A percentile compares a stretch with the other conserved stretches of the same genome.
phyloP scores from a whole-genome alignment of 2,329 filamentous ascomycete species.

The Sporothrix pallida region DNA sequence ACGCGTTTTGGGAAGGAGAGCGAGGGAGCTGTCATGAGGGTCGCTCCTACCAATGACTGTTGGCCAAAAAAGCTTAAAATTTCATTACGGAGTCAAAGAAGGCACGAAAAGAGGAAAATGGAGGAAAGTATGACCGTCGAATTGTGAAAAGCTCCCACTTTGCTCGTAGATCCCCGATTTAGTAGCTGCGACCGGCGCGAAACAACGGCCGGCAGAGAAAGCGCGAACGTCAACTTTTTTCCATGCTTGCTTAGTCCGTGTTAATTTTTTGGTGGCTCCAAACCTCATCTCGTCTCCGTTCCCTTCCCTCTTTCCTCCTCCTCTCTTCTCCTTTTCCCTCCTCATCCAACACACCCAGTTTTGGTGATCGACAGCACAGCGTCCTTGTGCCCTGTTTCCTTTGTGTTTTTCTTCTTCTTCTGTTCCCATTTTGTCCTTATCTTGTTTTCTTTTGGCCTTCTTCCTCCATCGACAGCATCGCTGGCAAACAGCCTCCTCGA shows the following conservation, averaged over 20 bases:
- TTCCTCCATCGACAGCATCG: not conserved
- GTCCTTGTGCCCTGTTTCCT: slow-evolving; percentile 26
- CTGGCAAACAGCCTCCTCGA: not conserved
- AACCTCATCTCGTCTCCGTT: slow-evolving; percentile 6
- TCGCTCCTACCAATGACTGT: slow-evolving; percentile 7
- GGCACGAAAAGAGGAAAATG: too few species aligned
- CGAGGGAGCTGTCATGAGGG: not conserved
- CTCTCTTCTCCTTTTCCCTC: slow-evolving; percentile 19
- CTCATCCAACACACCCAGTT: slow-evolving; percentile 10
- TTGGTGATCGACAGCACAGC: slow-evolving; percentile 32
- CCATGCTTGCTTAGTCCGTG: slow-evolving; percentile 17
- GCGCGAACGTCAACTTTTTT: slow-evolving; percentile 29
- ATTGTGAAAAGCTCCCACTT: not conserved
- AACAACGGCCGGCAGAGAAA: not conserved
- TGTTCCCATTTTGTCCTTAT: not conserved
- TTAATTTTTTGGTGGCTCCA: slow-evolving; percentile 20
- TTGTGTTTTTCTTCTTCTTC: slow-evolving; percentile 19
- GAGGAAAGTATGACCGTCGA: not conserved
- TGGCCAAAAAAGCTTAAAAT: slow-evolving; percentile 18
- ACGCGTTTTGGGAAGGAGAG: slow-evolving; percentile 20
- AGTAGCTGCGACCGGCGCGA: slow-evolving; percentile 23
- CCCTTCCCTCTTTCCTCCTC: slow-evolving; percentile 3
- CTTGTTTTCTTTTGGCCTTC: slow-evolving; percentile 2
- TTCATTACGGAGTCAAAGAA: slow-evolving; percentile 1
- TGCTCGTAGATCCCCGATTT: not conserved